Evolutionary conservation across 352 stramenopile species (phyloP).

Genomic region (Globisporangium mamillatum): DNA sequence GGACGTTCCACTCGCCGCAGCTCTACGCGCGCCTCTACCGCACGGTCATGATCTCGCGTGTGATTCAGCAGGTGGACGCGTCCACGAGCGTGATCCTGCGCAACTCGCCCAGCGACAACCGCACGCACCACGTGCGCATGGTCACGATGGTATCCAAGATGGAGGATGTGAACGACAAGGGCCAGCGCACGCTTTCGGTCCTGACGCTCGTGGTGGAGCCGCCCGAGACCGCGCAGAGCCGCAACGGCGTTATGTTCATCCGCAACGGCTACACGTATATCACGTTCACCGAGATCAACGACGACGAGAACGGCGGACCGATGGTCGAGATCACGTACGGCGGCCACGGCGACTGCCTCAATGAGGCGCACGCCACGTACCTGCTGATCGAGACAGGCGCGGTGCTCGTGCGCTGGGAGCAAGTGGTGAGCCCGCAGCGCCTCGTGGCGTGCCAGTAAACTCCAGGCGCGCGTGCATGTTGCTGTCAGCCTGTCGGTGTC

Average conservation of each 20-base stretch:
- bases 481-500: too few species aligned
- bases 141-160: constrained; percentile 41
- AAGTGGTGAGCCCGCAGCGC: constrained; percentile 31
- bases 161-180: constrained; percentile 26
- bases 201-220: constrained; percentile 31
- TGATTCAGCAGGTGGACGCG: constrained; percentile 38
- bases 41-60: constrained; percentile 28
- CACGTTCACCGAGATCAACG: constrained; percentile 22
- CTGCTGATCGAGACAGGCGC: constrained; percentile 38
- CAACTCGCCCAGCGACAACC: constrained; percentile 34
- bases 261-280: constrained; percentile 44
- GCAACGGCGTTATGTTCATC: constrained; percentile 37
- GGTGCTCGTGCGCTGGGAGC: constrained; percentile 43
- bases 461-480: too few species aligned
- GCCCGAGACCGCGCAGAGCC: constrained; percentile 25
- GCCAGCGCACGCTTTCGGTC: constrained; percentile 27
- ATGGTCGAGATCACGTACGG: constrained; percentile 47
- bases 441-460: constrained; percentile 23
- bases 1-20: constrained; percentile 32
- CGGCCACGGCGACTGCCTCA: constrained; percentile 31
- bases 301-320: constrained; percentile 1
- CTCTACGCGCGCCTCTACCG: constrained; percentile 39
- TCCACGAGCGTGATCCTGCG: constrained; percentile 38
- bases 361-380: constrained; percentile 35
- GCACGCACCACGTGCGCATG: constrained; percentile 30